Evolutionary conservation across 208 protist genomes (phyloP).

Genomic region (Trypanosoma platydactyli): DNA sequence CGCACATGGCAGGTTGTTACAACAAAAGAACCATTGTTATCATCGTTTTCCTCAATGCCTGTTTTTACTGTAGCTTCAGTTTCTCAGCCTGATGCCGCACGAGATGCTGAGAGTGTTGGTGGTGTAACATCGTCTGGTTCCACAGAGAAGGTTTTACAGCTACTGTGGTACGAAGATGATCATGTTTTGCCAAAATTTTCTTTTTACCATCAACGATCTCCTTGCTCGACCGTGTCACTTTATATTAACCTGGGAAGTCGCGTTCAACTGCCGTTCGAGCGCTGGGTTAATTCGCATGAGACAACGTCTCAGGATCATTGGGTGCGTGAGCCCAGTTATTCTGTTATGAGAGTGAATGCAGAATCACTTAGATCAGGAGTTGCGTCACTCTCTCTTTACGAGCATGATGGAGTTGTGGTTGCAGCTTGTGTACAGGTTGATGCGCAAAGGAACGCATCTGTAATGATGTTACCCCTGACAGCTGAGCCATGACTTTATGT

Average conservation of each 20-base stretch:
- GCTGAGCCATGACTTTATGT: conserved; percentile 23
- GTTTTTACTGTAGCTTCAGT: conserved; percentile 32
- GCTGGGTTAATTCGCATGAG: conserved; percentile 27
- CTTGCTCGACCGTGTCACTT: neutral
- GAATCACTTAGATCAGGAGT: conserved; percentile 27
- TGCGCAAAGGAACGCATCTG: neutral
- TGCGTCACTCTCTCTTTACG: conserved; percentile 41
- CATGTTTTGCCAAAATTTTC: neutral
- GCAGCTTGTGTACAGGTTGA: conserved; percentile 25
- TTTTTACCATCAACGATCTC: neutral
- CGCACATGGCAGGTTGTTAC: conserved; percentile 35
- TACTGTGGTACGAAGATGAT: conserved; percentile 30
- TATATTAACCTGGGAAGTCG: conserved; percentile 11
- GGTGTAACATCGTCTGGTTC: neutral
- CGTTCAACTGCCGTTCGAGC: conserved; percentile 33
- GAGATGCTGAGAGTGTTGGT: neutral
- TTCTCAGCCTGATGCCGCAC: neutral
- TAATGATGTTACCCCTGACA: conserved; percentile 30
- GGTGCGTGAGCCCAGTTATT: conserved; percentile 26
- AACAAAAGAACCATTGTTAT: conserved; percentile 32
- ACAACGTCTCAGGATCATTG: conserved; percentile 16
- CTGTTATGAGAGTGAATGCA: conserved; percentile 21
- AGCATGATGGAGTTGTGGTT: conserved; percentile 23
- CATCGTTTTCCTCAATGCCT: conserved; percentile 15
- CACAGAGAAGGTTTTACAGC: conserved; percentile 16